Percentiles rank a stretch among this genome's conserved stretches.
Evolutionary conservation across 345 rosid genomes (phyloP).

Genomic region (Microcos paniculata): DNA sequence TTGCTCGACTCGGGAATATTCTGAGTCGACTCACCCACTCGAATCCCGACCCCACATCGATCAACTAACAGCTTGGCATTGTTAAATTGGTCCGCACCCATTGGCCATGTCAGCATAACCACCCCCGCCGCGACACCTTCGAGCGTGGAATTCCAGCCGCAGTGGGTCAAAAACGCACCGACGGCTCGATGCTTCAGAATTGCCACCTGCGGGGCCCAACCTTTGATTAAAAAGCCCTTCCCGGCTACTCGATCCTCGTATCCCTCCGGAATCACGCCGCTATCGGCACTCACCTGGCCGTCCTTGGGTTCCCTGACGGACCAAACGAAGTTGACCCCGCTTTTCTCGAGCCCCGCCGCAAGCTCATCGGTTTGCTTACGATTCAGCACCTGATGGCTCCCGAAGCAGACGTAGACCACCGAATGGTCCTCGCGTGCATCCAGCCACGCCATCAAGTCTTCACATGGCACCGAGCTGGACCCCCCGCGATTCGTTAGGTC

Average conservation of each 20-base stretch:
- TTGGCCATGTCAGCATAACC: constrained; percentile 48
- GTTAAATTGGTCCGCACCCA: constrained; percentile 38
- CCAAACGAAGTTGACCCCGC: constrained; percentile 56
- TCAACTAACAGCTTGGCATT: constrained; percentile 36
- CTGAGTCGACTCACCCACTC: constrained; percentile 34
- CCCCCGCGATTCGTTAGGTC: constrained; percentile 26
- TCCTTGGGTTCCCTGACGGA: constrained; percentile 30
- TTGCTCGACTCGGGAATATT: constrained; percentile 26
- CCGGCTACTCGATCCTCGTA: constrained; percentile 54
- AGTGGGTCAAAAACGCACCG: constrained; percentile 62
- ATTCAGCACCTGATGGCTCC: constrained; percentile 54
- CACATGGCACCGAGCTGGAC: constrained; percentile 15
- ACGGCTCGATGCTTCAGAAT: constrained; percentile 46
- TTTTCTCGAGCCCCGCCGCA: constrained; percentile 47
- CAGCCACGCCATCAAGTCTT: constrained; percentile 42
- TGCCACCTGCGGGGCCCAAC: constrained; percentile 67
- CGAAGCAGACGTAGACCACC: constrained; percentile 66
- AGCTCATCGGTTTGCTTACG: constrained; percentile 42
- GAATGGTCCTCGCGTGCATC: constrained; percentile 38
- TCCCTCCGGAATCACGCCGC: constrained; percentile 27
- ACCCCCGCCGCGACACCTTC: constrained; percentile 37
- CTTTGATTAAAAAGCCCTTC: constrained; percentile 46
- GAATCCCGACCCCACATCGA: constrained; percentile 20
- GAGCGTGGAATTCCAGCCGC: constrained; percentile 68
- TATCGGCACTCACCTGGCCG: neutral